Evolutionary conservation across 352 stramenopile genomes (phyloP).

Genomic region (Phytophthora ohioensis): DNA sequence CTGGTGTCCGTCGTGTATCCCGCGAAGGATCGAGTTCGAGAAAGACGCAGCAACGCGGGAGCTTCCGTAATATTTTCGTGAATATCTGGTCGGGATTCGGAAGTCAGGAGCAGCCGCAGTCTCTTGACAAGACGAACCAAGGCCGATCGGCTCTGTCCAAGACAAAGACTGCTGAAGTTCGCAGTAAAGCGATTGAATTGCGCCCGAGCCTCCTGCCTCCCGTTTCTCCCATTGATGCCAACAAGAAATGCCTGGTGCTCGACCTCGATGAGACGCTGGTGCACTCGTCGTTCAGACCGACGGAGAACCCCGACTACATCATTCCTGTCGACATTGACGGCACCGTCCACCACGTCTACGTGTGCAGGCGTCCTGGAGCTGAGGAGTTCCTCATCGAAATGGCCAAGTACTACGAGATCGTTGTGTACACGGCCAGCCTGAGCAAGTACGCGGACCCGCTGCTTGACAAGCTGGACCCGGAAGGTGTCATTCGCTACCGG

Average conservation of each 20-base stretch:
- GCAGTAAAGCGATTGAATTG: constrained; percentile 46
- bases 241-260: constrained; percentile 93
- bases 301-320: constrained; percentile 95
- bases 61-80: constrained; percentile 70
- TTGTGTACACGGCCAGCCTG: constrained; percentile 98
- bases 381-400: constrained; percentile 97
- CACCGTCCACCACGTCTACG: constrained; percentile 88
- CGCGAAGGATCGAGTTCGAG: constrained; percentile 35
- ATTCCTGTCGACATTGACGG: constrained; percentile 97
- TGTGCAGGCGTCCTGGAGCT: constrained; percentile 93
- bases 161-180: constrained; percentile 13
- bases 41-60: constrained; percentile 43
- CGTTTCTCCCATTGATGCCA: constrained; percentile 49
- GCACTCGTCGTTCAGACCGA: constrained; percentile 96
- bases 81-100: constrained; percentile 75
- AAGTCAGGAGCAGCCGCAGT: constrained; percentile 62
- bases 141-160: constrained; percentile 33
- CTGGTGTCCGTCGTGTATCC: constrained; percentile 29
- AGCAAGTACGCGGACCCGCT: constrained; percentile 98
- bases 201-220: constrained; percentile 72
- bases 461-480: constrained; percentile 95
- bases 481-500: constrained; percentile 89
- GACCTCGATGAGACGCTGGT: constrained; percentile 99
- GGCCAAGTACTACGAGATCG: constrained; percentile 97
- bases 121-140: constrained; percentile 38